Evolutionary conservation across 305 asterid genomes (phyloP).

Genomic region (Rubia occidens): DNA sequence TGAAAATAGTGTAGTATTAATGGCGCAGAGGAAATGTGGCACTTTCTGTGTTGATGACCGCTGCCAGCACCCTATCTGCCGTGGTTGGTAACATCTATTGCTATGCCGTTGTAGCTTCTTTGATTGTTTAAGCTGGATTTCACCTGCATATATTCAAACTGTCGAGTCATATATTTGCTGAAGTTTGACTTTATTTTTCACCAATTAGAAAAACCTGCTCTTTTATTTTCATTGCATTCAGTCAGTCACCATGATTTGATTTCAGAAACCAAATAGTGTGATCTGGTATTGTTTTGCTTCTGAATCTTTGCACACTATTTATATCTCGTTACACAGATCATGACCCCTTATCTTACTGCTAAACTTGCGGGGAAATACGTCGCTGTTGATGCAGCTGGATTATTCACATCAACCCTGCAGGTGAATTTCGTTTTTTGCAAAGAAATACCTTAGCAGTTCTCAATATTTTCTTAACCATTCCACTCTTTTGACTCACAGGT

Average conservation of each 20-base stretch:
- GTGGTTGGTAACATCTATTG: slow-evolving; percentile 54
- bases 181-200: background rate
- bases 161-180: background rate
- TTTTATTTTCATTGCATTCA: background rate
- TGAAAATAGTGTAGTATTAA: slow-evolving; percentile 6
- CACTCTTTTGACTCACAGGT: slow-evolving; percentile 34
- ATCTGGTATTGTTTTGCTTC: background rate
- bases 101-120: background rate
- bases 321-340: slow-evolving; percentile 46
- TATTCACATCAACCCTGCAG: slow-evolving; percentile 87
- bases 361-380: slow-evolving; percentile 89
- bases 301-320: background rate
- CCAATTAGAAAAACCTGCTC: background rate
- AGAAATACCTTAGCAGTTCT: background rate
- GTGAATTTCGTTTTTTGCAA: slow-evolving; percentile 8
- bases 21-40: slow-evolving; percentile 81
- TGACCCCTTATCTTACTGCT: slow-evolving; percentile 88
- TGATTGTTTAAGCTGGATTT: background rate
- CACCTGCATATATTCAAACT: background rate
- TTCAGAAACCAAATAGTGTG: background rate
- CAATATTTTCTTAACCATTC: background rate
- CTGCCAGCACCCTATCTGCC: slow-evolving; percentile 81
- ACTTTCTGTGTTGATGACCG: slow-evolving; percentile 96
- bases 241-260: too few species aligned
- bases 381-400: slow-evolving; percentile 74